Conservation (phyloP, 192 early-diverging fungal species). For the Funneliformis mosseae region DNA sequence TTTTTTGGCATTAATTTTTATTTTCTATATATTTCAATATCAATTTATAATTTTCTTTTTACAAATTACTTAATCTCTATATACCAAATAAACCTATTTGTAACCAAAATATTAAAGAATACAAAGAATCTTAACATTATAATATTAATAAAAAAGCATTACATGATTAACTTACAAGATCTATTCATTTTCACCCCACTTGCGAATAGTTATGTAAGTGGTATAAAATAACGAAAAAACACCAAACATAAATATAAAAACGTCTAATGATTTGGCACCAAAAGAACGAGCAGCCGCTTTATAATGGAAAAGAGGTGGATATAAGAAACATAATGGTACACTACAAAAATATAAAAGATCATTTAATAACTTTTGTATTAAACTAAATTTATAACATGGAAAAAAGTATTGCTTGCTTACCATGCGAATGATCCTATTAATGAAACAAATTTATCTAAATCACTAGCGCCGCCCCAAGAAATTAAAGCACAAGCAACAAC, state of each 20-base stretch:
- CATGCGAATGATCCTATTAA: slow-evolving; percentile 69
- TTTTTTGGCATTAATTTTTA: no score
- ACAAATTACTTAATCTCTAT: no score
- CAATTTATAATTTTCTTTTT: no score
- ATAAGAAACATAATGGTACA: slow-evolving; percentile 74
- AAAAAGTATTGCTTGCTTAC: slow-evolving; percentile 34
- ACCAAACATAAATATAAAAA: slow-evolving; percentile 65
- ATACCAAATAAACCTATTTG: no score
- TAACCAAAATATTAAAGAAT: no score
- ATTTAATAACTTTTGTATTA: background rate
- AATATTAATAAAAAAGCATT: no score
- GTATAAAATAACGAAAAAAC: slow-evolving; percentile 65
- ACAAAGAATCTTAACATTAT: no score
- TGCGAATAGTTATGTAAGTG: slow-evolving; percentile 59
- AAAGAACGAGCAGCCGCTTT: slow-evolving; percentile 46
- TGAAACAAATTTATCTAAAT: slow-evolving; percentile 82
- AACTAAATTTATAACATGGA: background rate
- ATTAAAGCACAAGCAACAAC: slow-evolving; percentile 70
- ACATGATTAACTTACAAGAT: background rate
- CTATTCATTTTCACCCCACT: slow-evolving; percentile 47
- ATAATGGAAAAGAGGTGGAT: slow-evolving; percentile 76
- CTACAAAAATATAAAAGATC: slow-evolving; percentile 40
- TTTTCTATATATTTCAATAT: no score
- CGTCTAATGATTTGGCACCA: slow-evolving; percentile 45
- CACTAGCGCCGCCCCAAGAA: slow-evolving; percentile 73